Evolutionary conservation across 2,329 filamentous ascomycete species (phyloP), one percentile per base, ranked within the genome.

Genomic region (Penicillium sp.): DNA sequence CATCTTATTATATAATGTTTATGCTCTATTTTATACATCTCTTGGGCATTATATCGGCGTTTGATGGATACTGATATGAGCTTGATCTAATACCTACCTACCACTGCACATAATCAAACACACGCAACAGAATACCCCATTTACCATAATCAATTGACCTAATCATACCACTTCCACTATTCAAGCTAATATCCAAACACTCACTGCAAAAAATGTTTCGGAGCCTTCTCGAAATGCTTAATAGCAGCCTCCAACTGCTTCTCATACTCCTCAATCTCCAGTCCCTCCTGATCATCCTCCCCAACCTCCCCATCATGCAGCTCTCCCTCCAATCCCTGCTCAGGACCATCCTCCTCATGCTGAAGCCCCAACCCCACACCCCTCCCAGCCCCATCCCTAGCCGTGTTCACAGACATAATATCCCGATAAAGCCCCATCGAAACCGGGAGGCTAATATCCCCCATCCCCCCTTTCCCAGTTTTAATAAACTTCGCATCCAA

Each of bases 341-440:
- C 59, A 7, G 60, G 56, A 16, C 44, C 49, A 24, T 48, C 49
- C n/a, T 46, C 48, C 29, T 50, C 55, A 11, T 22, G 11, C 21
- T 53, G 29, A 37, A 58, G 54, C 19, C 53, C 58, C 35, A 62
- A 14, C 52, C 52, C 42, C 39, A 59, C 29, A 13, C 49, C 48
- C 33, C 51, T 27, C 4, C 26, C 49, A 9, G 22, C 45, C 9
- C 29, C 54, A 3, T 57, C 59, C 19, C 65, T 55, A 4, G 53
- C 55, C 10, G 57, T 65, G 26, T 60, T 61, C 4, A 66, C 54
- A 2, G 65, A 68, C 29, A 66, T 54, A 10, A 68, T 55, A 53
- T 68, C 66, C 2, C 66, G 58, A 52, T 68, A 68, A 19, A 68
- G 54, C 6, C 62, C 62, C 46, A 65, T 61, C 1, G 61, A 61